phyloP scores from a whole-genome alignment of 257 asterid species.

The Mitragyna speciosa region DNA sequence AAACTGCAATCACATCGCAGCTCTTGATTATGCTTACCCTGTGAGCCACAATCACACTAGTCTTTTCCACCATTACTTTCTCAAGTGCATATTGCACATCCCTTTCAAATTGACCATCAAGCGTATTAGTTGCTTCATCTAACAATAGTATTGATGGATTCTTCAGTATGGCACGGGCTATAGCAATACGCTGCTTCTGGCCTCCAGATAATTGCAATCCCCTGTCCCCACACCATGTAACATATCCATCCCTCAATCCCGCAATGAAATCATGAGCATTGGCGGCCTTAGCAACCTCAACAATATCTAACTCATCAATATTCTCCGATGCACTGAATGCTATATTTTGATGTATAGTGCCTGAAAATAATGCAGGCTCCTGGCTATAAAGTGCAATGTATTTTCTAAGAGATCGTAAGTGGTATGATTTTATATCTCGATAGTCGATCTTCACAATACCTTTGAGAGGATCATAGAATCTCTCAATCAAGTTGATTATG shows the following conservation, averaged over 20 bases:
- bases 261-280: slow-evolving; percentile 83
- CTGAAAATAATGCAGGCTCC: slow-evolving; percentile 76
- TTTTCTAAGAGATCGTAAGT: slow-evolving; percentile 57
- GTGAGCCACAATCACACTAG: slow-evolving; percentile 87
- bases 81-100: slow-evolving; percentile 85
- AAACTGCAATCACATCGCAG: slow-evolving; percentile 67
- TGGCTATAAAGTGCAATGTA: slow-evolving; percentile 81
- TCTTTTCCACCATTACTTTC: slow-evolving; percentile 74
- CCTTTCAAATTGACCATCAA: slow-evolving; percentile 78
- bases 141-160: slow-evolving; percentile 62
- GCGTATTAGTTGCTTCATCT: slow-evolving; percentile 88
- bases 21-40: slow-evolving; percentile 71
- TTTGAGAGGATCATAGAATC: slow-evolving; percentile 68
- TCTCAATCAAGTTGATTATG: slow-evolving; percentile 59
- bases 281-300: slow-evolving; percentile 75
- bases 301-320: slow-evolving; percentile 49
- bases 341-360: slow-evolving; percentile 63
- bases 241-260: slow-evolving; percentile 61
- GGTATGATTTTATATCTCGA: slow-evolving; percentile 58
- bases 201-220: slow-evolving; percentile 90
- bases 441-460: slow-evolving; percentile 73
- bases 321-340: slow-evolving; percentile 54
- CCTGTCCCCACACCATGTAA: slow-evolving; percentile 75
- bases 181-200: slow-evolving; percentile 85
- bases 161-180: slow-evolving; percentile 70